Percentiles rank a stretch among this genome's conserved stretches.
phyloP scores from a whole-genome alignment of 331 rosid genomes.

The Erythrophleum ivorense region DNA sequence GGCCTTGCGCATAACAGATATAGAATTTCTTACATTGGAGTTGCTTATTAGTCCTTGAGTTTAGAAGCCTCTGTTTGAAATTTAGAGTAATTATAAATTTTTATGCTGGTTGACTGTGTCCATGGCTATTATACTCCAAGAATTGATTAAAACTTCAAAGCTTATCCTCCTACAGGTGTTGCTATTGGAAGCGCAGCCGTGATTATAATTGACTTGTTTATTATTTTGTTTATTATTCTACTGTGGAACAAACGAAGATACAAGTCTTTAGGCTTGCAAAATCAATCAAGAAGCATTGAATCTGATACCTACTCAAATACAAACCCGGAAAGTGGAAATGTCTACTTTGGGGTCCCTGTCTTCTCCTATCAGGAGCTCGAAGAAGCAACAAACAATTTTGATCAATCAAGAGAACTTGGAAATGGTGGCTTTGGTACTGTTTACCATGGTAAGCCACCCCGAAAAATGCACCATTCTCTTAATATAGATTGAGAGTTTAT shows the following conservation, averaged over 20 bases:
- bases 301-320: slow-evolving; percentile 34
- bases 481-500: too few species aligned
- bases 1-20: too few species aligned
- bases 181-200: slow-evolving; percentile 45
- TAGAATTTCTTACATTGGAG: too few species aligned
- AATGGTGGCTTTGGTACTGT: slow-evolving; percentile 87
- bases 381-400: slow-evolving; percentile 68
- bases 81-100: too few species aligned
- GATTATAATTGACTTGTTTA: background rate
- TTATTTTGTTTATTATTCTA: slow-evolving; percentile 25
- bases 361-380: slow-evolving; percentile 67
- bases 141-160: background rate
- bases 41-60: too few species aligned
- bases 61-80: too few species aligned
- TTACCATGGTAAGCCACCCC: slow-evolving; percentile 58
- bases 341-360: slow-evolving; percentile 55
- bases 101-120: too few species aligned
- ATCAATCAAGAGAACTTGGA: slow-evolving; percentile 63
- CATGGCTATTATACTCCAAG: background rate
- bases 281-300: background rate
- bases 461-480: too few species aligned
- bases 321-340: slow-evolving; percentile 40
- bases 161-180: slow-evolving; percentile 10
- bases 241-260: background rate
- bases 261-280: background rate